Base-by-base conservation (phyloP, 1,284 basidiomycete species). In the Cryptococcus sp. region DNA sequence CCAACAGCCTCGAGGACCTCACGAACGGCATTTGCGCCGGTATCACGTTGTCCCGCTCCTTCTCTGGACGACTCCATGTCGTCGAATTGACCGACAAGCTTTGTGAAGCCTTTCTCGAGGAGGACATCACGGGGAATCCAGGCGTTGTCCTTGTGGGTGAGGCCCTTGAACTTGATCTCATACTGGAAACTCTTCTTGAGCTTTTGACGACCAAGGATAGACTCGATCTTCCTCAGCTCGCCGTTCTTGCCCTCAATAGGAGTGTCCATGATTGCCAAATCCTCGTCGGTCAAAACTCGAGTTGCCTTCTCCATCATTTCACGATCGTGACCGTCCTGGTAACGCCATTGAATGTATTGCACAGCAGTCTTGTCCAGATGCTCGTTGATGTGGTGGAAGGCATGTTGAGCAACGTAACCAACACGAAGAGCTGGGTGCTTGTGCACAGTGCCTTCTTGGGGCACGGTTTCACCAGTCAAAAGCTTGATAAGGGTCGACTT, bases 251-350 rank as follows among this genome's bases (percentile, higher is more conserved):
- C 93, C 61, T 91, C 86, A 83, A 96, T 96, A 22, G 94, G 91
- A 57, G 85, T 85, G 61, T 95, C 91, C 70, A 97, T 82, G 69
- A 90, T 75, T 10, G 82, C 84, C 76, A 88, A 85, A 74, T 99
- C 95, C 77, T 92, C 94, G 47, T 85, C 85, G n/a, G 92, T 91
- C 64, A 99, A 80, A 41, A 88, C 87, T 64, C 95, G 92, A 23
- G 93, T 95, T 5, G 85, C 86, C 81, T 97, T 98, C 80, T 96
- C 93, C 64, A 96, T 78, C 58, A 97, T 82, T 80, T 99, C 83
- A 87, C 94, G 90, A 83, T 99, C 95, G 79, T 96, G 91, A 50
- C 95, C 96, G 78, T 97, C 94, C 80, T 98, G 94, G 86, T 94
- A 99, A 71, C 95, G 90, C 95, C 95, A 99, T 80, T 95, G 92